A percentile compares a stretch with the other conserved stretches of the same genome.
phyloP scores from a whole-genome alignment of 2,329 filamentous ascomycete genomes.

The Talaromyces funiculosus region DNA sequence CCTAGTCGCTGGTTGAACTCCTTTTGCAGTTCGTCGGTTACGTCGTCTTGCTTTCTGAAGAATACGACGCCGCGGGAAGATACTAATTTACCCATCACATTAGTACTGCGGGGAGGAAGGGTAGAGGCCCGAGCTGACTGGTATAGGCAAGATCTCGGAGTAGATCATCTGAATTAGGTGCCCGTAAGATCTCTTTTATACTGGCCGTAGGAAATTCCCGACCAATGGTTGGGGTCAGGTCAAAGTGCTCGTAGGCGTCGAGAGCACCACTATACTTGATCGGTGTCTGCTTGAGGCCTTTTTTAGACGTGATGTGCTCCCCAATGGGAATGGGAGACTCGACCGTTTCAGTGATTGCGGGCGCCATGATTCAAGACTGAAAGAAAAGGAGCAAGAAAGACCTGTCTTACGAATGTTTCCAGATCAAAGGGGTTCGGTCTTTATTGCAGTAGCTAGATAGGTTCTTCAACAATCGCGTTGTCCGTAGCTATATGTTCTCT shows the following conservation, averaged over 20 bases:
- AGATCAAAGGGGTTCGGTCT: too few relatives aligned
- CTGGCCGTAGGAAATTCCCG: slow-evolving; percentile 40
- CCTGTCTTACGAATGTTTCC: too few relatives aligned
- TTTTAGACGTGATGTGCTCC: background rate
- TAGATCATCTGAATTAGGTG: slow-evolving; percentile 32
- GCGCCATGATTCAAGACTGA: background rate
- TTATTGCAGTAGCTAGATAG: background rate
- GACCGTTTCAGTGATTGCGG: background rate
- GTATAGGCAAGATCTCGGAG: slow-evolving; percentile 33
- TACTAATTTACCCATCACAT: background rate
- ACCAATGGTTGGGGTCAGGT: slow-evolving; percentile 49
- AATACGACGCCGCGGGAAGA: slow-evolving; percentile 41
- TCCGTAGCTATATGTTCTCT: background rate
- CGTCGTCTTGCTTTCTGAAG: slow-evolving; percentile 11
- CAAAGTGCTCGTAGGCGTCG: slow-evolving; percentile 42
- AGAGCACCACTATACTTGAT: slow-evolving; percentile 38
- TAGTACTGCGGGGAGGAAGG: background rate
- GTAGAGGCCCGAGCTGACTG: slow-evolving; percentile 14
- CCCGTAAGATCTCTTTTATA: slow-evolving; percentile 45
- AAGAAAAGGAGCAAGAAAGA: background rate
- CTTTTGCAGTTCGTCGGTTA: slow-evolving; percentile 29
- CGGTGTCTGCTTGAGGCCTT: slow-evolving; percentile 17
- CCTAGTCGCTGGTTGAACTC: slow-evolving; percentile 38
- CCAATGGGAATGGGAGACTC: background rate
- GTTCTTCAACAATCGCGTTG: background rate